Evolutionary conservation across 176 grass and related monocot species (phyloP).

Genomic region (Aegilops sharonensis): DNA sequence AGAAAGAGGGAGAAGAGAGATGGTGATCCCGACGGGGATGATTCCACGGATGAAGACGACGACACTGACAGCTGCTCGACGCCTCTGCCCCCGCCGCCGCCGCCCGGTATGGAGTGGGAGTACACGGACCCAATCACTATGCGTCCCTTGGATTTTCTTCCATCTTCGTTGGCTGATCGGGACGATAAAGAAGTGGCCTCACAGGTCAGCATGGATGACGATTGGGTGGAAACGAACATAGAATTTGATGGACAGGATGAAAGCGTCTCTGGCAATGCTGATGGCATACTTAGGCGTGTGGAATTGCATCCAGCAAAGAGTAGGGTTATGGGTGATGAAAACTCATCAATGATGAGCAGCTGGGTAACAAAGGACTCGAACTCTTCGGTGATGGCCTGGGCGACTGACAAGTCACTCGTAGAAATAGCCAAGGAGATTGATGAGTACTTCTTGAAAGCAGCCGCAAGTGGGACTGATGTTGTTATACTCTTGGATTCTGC

Average conservation of each 20-base stretch:
- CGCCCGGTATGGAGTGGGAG: constrained; percentile 62
- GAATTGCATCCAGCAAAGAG: constrained; percentile 23
- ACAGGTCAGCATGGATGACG: constrained; percentile 51
- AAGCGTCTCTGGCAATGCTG: constrained; percentile 23
- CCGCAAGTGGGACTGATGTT: constrained; percentile 76
- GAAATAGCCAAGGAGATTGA: constrained; percentile 86
- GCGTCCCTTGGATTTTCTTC: constrained; percentile 38
- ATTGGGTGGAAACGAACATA: constrained; percentile 68
- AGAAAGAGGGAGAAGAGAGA: constrained; percentile 42
- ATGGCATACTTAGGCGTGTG: constrained; percentile 28
- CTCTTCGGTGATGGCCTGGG: constrained; percentile 39
- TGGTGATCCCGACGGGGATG: constrained; percentile 40
- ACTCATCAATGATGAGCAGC: constrained; percentile 52
- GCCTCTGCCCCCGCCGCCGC: constrained; percentile 57
- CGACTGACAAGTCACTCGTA: constrained; percentile 56
- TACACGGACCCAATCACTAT: constrained; percentile 58
- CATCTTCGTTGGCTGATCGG: constrained; percentile 41
- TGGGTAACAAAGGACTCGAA: constrained; percentile 74
- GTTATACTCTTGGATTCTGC: constrained; percentile 73
- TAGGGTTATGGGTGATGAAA: constrained; percentile 52
- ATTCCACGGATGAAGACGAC: constrained; percentile 50
- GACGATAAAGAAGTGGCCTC: constrained; percentile 38
- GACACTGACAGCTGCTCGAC: constrained; percentile 74
- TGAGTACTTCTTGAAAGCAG: constrained; percentile 94
- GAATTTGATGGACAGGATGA: constrained; percentile 65